Percentiles rank a stretch among this genome's conserved stretches.
Evolutionary conservation across 108 stramenopile species (phyloP).

Genomic region (Seminavis robusta): DNA sequence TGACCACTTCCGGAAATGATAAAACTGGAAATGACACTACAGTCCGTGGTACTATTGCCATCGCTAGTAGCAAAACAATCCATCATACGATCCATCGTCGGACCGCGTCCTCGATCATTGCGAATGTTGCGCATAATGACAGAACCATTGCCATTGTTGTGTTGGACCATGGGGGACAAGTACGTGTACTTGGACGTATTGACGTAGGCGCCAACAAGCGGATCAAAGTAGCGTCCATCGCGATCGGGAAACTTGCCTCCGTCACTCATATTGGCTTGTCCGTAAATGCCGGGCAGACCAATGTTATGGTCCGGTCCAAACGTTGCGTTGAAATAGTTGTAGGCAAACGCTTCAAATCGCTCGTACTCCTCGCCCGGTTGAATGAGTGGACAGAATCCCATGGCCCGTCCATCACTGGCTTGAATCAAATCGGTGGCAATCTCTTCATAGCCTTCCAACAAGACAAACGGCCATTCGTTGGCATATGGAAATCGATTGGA

Average conservation of each 20-base stretch:
- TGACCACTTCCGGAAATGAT: neutral
- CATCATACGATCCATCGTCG: constrained; percentile 4
- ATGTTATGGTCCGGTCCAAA: no score
- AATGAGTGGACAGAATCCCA: constrained; percentile 1
- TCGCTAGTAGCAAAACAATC: neutral
- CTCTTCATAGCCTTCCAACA: constrained; percentile 4
- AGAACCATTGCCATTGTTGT: neutral
- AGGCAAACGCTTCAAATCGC: constrained; percentile 7
- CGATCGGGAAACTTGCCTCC: no score
- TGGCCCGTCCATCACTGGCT: neutral
- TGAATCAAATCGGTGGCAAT: constrained; percentile 7
- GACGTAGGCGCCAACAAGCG: no score
- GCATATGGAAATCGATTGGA: constrained; percentile 4
- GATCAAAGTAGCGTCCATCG: no score
- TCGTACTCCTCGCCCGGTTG: neutral
- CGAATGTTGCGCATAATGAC: constrained; percentile 1
- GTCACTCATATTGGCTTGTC: no score
- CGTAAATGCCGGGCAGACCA: no score
- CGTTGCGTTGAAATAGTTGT: constrained; percentile 1
- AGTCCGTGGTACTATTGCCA: neutral
- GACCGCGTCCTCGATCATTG: neutral
- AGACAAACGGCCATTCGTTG: constrained; percentile 16
- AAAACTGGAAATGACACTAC: neutral
- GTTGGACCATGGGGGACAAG: constrained; percentile 3
- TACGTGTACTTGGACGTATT: no score